Base-by-base conservation (phyloP, 2,329 filamentous ascomycete species). In the Colletotrichum simmondsii region DNA sequence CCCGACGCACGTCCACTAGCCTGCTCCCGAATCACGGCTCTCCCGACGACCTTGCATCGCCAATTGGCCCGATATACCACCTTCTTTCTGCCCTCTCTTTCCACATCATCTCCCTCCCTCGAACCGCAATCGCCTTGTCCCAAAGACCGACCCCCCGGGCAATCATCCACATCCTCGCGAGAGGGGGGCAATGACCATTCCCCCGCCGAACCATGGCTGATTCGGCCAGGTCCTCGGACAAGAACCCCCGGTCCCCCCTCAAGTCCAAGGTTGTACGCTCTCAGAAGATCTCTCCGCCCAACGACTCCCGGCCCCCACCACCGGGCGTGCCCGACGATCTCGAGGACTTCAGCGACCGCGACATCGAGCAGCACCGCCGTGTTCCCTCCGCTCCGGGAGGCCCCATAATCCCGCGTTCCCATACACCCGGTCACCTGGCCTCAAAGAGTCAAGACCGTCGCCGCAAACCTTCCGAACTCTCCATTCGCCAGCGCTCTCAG, bases 351-450 rank as follows among this genome's bases (percentile, higher is more conserved):
- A 65, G 68, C 59, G 75, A 76, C 30, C 66, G 65, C 35, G 80
- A 81, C 65, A 78, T 82, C 42, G 75, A 77, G 4, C 42, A 49
- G 42, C 79, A 81, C 30, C 71, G 66, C 57, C 71, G 66, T 19
- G 54, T 61, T 11, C 71, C 71, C 46, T 71, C 71, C 49, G 71
- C 61, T 24, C 70, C 71, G 42, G 71, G 73, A 22, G 76, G 80
- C 74, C 81, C 85, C 60, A 78, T 49, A n/a, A 49, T 88, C 57
- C 83, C 85, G 32, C 86, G 90, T 75, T 91, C 87, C 78, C 90
- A 92, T 79, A 92, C 90, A 1, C 90, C 90, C 1, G 89, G 90
- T 70, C 89, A 91, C 77, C 85, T 92, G 53, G 83, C 90, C 14
- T 87, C 87, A 75, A 91, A 88, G 82, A 90, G 87, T 81, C 86